Base-by-base conservation (phyloP, 2,329 filamentous ascomycete genomes). In the Didymosphaeria variabile region DNA sequence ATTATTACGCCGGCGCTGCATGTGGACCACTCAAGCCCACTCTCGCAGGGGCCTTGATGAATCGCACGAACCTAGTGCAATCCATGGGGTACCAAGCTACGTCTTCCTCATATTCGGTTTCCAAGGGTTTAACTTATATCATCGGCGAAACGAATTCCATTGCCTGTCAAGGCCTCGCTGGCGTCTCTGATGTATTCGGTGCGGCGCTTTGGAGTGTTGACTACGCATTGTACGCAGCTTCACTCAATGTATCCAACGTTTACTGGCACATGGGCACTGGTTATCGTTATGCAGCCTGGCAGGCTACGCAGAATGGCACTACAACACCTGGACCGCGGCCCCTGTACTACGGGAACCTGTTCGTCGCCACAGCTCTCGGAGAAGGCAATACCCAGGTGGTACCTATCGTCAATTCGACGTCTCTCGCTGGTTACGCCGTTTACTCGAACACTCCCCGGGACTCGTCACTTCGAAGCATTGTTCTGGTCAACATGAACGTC, bases 191-290 rank as follows among this genome's bases (percentile, higher is more conserved):
- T 76, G 81, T 85, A 0, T 90, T 90, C 70, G 88, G 88, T 29
- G 87, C 87, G 10, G 87, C 87, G 13, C 83, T 90, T n/a, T 90
- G 87, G 88, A 85, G 81, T 21, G 70, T 89, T 17, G 87, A 90
- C 72, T 90, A 88, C 77, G 85, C 85, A 63, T 78, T 89, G 3
- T 86, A 84, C 68, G 81, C 82, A 56, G 88, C 87, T 1, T 79
- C 83, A 0, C 81, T 82, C 2, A 84, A 84, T 17, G 84, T 90
- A 72, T 77, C 78, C 34, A 82, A 87, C n/a, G 81, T 87, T 1
- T 86, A 89, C 70, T 86, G 90, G 85, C 88, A 90, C 72, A 84
- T 86, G 79, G 87, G 87, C 13, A 87, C 85, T 8, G 83, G 88
- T 70, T 90, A 87, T 70, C 81, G 87, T 13, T 90, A 89, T 69